These are phyloP conservation scores for Senna siamea DNA, from an alignment of 306 rosid species.

Conservation along the genomic window DNA sequence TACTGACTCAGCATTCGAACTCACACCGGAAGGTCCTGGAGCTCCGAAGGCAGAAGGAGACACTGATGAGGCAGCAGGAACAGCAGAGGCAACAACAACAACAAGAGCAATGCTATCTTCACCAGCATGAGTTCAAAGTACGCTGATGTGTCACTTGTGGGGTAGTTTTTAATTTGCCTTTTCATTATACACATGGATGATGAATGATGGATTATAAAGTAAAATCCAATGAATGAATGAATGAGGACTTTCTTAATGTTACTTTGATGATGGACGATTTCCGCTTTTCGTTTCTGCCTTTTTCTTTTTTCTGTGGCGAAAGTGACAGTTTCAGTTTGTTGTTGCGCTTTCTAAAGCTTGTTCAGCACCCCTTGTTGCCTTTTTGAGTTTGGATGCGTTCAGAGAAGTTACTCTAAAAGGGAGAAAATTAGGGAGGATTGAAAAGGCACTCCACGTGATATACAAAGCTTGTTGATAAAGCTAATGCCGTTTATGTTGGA, in stretches of 20 bases:
- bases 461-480: no score
- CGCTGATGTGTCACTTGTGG: conserved; percentile 16
- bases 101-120: conserved; percentile 3
- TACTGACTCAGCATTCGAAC: conserved; percentile 72
- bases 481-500: no score
- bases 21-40: conserved; percentile 83
- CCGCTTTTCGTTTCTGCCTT: neutral
- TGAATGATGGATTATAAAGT: neutral
- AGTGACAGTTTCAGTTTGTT: neutral
- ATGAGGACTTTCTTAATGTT: no score
- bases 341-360: neutral
- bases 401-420: neutral
- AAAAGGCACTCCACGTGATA: no score
- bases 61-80: conserved; percentile 18
- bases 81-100: conserved; percentile 32
- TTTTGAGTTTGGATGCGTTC: neutral
- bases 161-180: neutral
- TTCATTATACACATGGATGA: no score
- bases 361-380: neutral
- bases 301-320: neutral
- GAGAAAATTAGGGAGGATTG: no score
- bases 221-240: neutral
- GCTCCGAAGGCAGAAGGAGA: conserved; percentile 73
- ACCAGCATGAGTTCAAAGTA: neutral
- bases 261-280: no score